These are phyloP conservation scores for Ephemerocybe angulata DNA, from an alignment of 768 basidiomycete species.

Conservation along the genomic window DNA sequence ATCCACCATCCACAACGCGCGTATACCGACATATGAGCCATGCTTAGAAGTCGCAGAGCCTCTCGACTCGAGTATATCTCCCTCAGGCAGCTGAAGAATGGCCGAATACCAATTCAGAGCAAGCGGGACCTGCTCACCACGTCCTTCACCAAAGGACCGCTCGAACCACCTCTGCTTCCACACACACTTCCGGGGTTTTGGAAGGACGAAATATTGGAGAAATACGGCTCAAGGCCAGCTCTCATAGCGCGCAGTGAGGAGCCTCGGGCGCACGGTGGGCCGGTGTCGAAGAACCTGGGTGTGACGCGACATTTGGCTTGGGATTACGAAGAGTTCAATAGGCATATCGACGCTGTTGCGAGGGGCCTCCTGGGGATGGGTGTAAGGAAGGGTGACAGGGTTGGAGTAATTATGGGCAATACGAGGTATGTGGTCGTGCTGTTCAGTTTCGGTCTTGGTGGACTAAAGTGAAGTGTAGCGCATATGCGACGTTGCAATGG, in stretches of 20 bases:
- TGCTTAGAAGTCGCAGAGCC: no score
- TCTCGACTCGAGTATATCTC: not conserved
- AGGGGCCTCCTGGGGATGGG: slow-evolving; percentile 68
- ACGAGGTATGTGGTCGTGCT: slow-evolving; percentile 53
- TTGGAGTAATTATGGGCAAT: slow-evolving; percentile 83
- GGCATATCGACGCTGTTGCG: slow-evolving; percentile 63
- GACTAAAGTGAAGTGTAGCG: slow-evolving; percentile 33
- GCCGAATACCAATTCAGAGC: no score
- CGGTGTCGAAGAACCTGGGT: slow-evolving; percentile 47
- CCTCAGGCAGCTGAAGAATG: no score
- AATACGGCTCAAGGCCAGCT: slow-evolving; percentile 50
- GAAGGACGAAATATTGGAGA: slow-evolving; percentile 47
- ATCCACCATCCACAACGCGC: no score
- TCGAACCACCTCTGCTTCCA: slow-evolving; percentile 49
- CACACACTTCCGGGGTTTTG: slow-evolving; percentile 66
- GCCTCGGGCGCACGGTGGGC: slow-evolving; percentile 59
- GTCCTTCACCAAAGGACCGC: slow-evolving; percentile 57
- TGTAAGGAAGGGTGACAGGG: slow-evolving; percentile 69
- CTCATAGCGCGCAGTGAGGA: slow-evolving; percentile 62
- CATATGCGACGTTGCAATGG: slow-evolving; percentile 82
- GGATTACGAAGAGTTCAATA: slow-evolving; percentile 69
- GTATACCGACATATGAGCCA: no score
- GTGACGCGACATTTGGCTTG: slow-evolving; percentile 57
- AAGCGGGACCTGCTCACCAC: slow-evolving; percentile 31
- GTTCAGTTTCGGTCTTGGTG: not conserved